Base-by-base conservation (phyloP, 2,329 filamentous ascomycete genomes). In the Fusarium secorum region DNA sequence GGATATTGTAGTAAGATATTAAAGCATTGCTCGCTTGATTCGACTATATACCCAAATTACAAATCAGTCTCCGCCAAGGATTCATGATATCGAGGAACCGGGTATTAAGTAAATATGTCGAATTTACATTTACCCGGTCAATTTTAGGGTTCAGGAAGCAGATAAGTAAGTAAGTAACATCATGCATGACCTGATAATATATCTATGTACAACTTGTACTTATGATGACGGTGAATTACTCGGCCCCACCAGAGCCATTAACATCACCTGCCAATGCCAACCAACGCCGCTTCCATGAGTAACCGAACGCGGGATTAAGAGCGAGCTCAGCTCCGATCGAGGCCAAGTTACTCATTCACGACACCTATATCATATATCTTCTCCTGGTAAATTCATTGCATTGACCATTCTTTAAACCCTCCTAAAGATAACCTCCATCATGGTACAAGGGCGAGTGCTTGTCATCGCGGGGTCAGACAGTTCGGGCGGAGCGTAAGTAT, bases 391-490 rank as follows among this genome's bases (percentile, higher is more conserved):
- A 28, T 22, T 35, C n/a, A 24, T 28, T 30, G 11, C 15, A 8
- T n/a, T 20, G 14, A 4, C 1, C 33, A 33, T 39, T 64, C 13
- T 62, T 24, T n/a, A 18, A 20, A 4, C 13, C 17, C 22, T 7
- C 22, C 51, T 8, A 13, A 11, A 35, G 13, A 11, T 20, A 20
- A 45, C 3, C 42, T 18, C 4, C 54, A 70, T 26, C 38, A 85
- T 85, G 83, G 73, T 74, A 3, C 73, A 78, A 33, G 81, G 81
- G 66, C 82, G 90, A 64, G 90, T 97, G 48, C 84, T 97, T 61
- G 89, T 96, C 22, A 92, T 97, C 75, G 94, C 94, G 53, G 94
- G 94, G 69, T 97, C 94, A 30, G 94, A 97, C 82, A 93, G 93
- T 82, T 97, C 94, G 32, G 94, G 94, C 77, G 94, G 94, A 83